Evolutionary conservation across 75 land plant genomes (phyloP).

Genomic region (Larix kaempferi): DNA sequence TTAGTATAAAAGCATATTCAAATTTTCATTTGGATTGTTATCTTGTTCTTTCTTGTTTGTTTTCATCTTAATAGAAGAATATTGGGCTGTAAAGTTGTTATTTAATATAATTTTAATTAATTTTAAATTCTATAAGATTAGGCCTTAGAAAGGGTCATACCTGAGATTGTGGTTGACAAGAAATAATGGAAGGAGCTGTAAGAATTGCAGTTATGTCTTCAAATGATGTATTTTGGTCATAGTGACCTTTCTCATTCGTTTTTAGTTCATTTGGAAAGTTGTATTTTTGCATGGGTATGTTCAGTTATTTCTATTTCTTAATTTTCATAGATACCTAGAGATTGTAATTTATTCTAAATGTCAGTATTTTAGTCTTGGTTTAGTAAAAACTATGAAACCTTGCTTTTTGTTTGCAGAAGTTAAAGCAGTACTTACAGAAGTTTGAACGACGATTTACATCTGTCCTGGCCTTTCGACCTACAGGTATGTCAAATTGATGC

Average conservation of each 20-base stretch:
- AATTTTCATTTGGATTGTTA: not conserved
- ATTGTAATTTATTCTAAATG: not conserved
- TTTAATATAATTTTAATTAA: too few species aligned
- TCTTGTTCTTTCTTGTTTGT: not conserved
- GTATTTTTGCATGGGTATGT: not conserved
- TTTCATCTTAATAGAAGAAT: not conserved
- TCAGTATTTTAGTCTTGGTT: not conserved
- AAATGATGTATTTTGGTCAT: not conserved
- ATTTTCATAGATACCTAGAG: not conserved
- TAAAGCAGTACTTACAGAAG: slow-evolving; percentile 45
- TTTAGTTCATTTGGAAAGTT: not conserved
- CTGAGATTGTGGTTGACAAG: too few species aligned
- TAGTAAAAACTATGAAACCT: not conserved
- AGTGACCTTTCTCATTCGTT: not conserved
- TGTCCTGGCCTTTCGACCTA: slow-evolving; percentile 83
- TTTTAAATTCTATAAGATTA: too few species aligned
- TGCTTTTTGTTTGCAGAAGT: slow-evolving; percentile 19
- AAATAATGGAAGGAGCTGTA: not conserved
- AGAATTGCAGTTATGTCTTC: too few species aligned
- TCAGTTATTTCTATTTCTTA: not conserved
- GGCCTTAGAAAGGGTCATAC: too few species aligned
- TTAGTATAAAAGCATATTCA: too few species aligned
- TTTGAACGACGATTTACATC: slow-evolving; percentile 27
- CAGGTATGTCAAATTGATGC: slow-evolving; percentile 36
- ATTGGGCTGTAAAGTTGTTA: not conserved